These are phyloP conservation scores for Tympanopsis confertula DNA, from an alignment of 2,329 filamentous ascomycete species.

Conservation along the genomic window DNA sequence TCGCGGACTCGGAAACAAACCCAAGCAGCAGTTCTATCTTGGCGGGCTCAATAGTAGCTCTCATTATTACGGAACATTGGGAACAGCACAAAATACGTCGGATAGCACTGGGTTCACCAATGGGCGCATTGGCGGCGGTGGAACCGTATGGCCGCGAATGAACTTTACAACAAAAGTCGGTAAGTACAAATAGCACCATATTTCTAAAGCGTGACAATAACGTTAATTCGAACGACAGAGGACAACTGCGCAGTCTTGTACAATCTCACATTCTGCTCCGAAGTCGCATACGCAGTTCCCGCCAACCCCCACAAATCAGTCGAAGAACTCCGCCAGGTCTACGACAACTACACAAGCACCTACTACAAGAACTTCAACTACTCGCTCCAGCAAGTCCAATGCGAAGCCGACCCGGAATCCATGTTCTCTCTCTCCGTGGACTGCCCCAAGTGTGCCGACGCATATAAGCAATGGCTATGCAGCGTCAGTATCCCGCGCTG, in stretches of 20 bases:
- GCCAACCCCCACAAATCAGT: slow-evolving; percentile 32
- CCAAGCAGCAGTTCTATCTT: slow-evolving; percentile 53
- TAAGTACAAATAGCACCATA: slow-evolving; percentile 14
- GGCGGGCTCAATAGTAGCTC: slow-evolving; percentile 40
- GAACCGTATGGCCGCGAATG: background rate
- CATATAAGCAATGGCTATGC: slow-evolving; percentile 62
- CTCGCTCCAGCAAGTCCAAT: slow-evolving; percentile 52
- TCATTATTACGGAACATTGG: slow-evolving; percentile 41
- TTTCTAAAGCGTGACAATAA: background rate
- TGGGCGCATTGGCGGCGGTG: slow-evolving; percentile 23
- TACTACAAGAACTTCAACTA: slow-evolving; percentile 49
- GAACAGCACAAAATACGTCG: slow-evolving; percentile 18
- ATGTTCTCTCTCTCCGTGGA: slow-evolving; percentile 48
- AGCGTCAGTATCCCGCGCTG: slow-evolving; percentile 57
- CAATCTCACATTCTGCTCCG: slow-evolving; percentile 50
- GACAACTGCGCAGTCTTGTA: slow-evolving; percentile 53
- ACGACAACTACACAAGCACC: slow-evolving; percentile 40
- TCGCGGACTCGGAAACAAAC: slow-evolving; percentile 35
- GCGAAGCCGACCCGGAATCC: slow-evolving; percentile 39
- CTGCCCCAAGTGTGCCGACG: slow-evolving; percentile 43
- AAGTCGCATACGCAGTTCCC: slow-evolving; percentile 57
- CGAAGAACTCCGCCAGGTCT: slow-evolving; percentile 28
- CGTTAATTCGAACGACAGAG: slow-evolving; percentile 20
- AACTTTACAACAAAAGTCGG: slow-evolving; percentile 46
- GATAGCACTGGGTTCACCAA: background rate